Base-by-base conservation (phyloP, 2,329 filamentous ascomycete species). In the Fusarium nematophilum region DNA sequence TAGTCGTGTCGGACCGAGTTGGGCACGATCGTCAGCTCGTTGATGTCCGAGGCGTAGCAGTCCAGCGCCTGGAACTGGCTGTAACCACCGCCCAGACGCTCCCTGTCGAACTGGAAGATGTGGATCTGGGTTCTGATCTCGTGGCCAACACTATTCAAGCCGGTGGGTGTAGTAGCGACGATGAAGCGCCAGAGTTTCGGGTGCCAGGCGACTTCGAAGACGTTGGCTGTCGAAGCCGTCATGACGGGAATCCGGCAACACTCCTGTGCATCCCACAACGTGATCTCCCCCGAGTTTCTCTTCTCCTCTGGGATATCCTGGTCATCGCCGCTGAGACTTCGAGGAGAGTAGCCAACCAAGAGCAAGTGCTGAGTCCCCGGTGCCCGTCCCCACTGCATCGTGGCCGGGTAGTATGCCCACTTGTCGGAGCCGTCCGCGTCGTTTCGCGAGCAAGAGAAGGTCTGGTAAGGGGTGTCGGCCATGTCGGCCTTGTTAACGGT, bases 121-220 rank as follows among this genome's bases (percentile, higher is more conserved):
- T 85, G 81, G 14, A 89, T 77, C 67, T 89, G 86, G 0, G 86
- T 88, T 18, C 75, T 75, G 7, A 82, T 74, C 5, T 76, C 64
- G 17, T 78, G 71, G 23, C 83, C 78, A 4, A 78, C 67, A 27
- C 78, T 76, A n/a, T 75, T 70, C 8, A 57, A 25, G 10, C 79
- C 79, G 8, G 74, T 76, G 0, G 84, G 83, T 0, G 85, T 83
- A 0, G 85, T 88, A 2, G 85, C 86, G 4, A 80, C 84, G 5
- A 85, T 74, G 61, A 89, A 89, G 17, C 77, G 76, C 3, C 76
- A 72, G 38, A 82, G 75, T 0, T 68, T 77, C 0, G 86, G 86
- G 65, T 89, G 86, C 86, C 86, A 89, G 0, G 80, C 75, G 2
- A 88, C 83, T 64, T 89, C 86, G 37, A 89, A 89, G 2, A 88